Evolutionary conservation across 2,329 filamentous ascomycete species (phyloP).

Genomic region (Colletotrichum sp.): DNA sequence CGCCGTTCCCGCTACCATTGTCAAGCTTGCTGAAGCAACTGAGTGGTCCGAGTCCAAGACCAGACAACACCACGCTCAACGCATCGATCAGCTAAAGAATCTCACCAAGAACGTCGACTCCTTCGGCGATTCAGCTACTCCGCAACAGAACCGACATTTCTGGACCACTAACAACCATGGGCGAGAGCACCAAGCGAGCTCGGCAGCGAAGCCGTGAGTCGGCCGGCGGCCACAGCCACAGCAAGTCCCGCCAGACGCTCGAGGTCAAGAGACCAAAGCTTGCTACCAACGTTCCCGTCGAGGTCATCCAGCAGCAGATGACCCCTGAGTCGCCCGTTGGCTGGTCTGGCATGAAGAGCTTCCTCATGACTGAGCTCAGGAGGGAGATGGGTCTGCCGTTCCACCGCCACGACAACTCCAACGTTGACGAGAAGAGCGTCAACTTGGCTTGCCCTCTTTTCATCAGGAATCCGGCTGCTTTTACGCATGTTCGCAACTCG

Average conservation of each 20-base stretch:
- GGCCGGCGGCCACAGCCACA: not conserved
- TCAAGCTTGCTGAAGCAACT: constrained; percentile 9
- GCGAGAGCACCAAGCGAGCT: constrained; percentile 14
- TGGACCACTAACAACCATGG: constrained; percentile 3
- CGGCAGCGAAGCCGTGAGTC: constrained; percentile 21
- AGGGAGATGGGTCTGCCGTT: constrained; percentile 13
- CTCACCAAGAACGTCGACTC: constrained; percentile 13
- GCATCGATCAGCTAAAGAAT: constrained; percentile 10
- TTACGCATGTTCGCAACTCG: constrained; percentile 14
- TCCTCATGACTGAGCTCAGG: constrained; percentile 15
- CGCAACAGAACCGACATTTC: not conserved
- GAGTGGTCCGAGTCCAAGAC: constrained; percentile 8
- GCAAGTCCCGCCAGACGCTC: not conserved
- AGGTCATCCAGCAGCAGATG: constrained; percentile 1
- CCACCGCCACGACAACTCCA: not conserved
- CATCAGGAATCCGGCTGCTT: constrained; percentile 13
- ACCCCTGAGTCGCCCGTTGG: not conserved
- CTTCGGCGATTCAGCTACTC: not conserved
- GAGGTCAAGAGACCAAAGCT: constrained; percentile 16
- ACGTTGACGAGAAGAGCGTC: constrained; percentile 17
- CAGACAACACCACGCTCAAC: constrained; percentile 6
- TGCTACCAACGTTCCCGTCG: constrained; percentile 5
- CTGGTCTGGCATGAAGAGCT: constrained; percentile 17
- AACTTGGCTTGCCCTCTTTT: constrained; percentile 17
- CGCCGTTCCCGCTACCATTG: constrained; percentile 11